Conservation (phyloP, 805 yeast genomes). For the Millerozyma miso region DNA sequence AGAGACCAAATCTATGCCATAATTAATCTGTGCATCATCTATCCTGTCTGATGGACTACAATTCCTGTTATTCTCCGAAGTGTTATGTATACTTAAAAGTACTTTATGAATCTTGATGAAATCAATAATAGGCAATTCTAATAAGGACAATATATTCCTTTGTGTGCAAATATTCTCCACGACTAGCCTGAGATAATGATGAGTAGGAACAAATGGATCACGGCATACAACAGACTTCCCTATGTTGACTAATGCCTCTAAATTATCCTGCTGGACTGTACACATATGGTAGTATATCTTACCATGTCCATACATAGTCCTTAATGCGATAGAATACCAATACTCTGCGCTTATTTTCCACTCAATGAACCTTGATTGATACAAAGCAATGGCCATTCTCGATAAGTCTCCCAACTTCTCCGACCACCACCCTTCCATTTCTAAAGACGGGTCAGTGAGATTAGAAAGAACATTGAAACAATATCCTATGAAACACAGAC, state of each 20-base stretch:
- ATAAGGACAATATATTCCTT: slow-evolving; percentile 52
- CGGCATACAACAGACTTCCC: slow-evolving; percentile 77
- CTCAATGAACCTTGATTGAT: slow-evolving; percentile 74
- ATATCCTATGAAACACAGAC: slow-evolving; percentile 68
- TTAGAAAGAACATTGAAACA: slow-evolving; percentile 60
- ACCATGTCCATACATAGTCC: slow-evolving; percentile 76
- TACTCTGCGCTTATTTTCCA: slow-evolving; percentile 82
- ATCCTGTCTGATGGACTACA: slow-evolving; percentile 18
- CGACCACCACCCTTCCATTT: slow-evolving; percentile 72
- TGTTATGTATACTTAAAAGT: slow-evolving; percentile 49
- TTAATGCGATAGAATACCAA: slow-evolving; percentile 76
- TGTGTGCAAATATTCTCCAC: slow-evolving; percentile 75
- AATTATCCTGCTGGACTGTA: slow-evolving; percentile 72
- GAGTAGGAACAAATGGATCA: slow-evolving; percentile 82
- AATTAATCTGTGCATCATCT: slow-evolving; percentile 45
- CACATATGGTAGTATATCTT: slow-evolving; percentile 84
- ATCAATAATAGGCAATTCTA: slow-evolving; percentile 57
- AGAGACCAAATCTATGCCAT: slow-evolving; percentile 58
- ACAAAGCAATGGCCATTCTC: slow-evolving; percentile 82
- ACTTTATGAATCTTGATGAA: slow-evolving; percentile 67
- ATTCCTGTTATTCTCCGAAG: slow-evolving; percentile 6
- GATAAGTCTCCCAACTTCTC: slow-evolving; percentile 84
- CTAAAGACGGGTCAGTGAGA: slow-evolving; percentile 50
- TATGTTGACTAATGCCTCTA: slow-evolving; percentile 74
- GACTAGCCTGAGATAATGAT: slow-evolving; percentile 70